Percentiles rank a stretch among this genome's conserved stretches.
These are phyloP conservation scores for Picea sitchensis DNA, from an alignment of 75 land plant species.

Conservation along the genomic window DNA sequence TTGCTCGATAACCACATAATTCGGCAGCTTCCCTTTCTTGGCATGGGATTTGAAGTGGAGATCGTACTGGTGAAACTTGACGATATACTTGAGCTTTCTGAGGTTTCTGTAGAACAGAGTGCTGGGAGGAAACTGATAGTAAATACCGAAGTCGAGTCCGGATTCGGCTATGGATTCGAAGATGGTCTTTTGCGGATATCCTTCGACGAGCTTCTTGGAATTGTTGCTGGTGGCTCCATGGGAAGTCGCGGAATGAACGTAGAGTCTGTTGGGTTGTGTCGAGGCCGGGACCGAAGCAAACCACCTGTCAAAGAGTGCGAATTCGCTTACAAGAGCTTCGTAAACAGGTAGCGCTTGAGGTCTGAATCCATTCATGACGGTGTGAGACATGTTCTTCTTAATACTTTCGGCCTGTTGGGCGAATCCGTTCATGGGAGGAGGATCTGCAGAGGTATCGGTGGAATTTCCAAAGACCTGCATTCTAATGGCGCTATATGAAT, in stretches of 20 bases:
- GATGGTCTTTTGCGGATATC: constrained; percentile 59
- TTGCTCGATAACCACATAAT: constrained; percentile 73
- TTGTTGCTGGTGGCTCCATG: constrained; percentile 45
- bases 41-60: constrained; percentile 46
- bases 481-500: constrained; percentile 38
- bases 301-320: constrained; percentile 58
- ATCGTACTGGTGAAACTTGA: constrained; percentile 42
- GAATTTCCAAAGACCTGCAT: constrained; percentile 49
- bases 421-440: constrained; percentile 39
- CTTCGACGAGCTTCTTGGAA: constrained; percentile 19
- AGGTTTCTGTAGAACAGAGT: constrained; percentile 68
- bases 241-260: constrained; percentile 56
- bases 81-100: constrained; percentile 52
- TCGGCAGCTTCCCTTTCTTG: constrained; percentile 54
- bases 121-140: constrained; percentile 65
- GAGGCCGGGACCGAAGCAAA: constrained; percentile 56
- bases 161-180: constrained; percentile 41
- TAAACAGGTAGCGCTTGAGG: constrained; percentile 50
- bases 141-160: constrained; percentile 54
- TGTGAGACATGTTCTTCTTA: constrained; percentile 12
- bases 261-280: constrained; percentile 61
- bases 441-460: constrained; percentile 14
- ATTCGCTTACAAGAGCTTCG: constrained; percentile 25
- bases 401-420: constrained; percentile 40
- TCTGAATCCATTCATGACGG: constrained; percentile 35